Evolutionary conservation across 257 asterid genomes (phyloP).

Genomic region (Capsicum pubescens): DNA sequence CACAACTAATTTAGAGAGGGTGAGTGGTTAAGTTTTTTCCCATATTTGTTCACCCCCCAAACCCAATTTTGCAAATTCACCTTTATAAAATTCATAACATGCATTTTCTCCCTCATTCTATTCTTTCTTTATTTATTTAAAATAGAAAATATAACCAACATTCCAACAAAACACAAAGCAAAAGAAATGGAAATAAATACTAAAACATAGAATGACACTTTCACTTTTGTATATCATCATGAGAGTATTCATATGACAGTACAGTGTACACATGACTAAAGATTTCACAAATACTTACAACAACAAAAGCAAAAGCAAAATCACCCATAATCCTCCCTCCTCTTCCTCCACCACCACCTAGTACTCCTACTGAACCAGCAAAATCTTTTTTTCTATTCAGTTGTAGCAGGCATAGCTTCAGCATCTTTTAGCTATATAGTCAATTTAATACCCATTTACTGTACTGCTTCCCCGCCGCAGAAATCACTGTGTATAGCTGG

Average conservation of each 20-base stretch:
- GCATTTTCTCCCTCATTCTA: background rate
- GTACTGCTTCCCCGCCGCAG: background rate
- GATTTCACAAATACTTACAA: constrained; percentile 44
- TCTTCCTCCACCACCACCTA: background rate
- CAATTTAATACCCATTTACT: background rate
- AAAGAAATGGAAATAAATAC: background rate
- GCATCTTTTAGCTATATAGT: background rate
- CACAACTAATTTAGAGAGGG: too few species aligned
- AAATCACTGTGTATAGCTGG: background rate
- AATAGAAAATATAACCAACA: background rate
- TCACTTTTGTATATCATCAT: constrained; percentile 5
- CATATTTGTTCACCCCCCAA: too few species aligned
- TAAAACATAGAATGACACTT: background rate
- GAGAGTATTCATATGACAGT: constrained; percentile 22
- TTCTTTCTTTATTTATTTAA: background rate
- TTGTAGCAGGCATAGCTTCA: background rate
- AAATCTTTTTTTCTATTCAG: background rate
- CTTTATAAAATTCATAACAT: background rate
- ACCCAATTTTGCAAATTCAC: too few species aligned
- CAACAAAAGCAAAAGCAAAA: constrained; percentile 38
- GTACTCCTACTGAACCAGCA: background rate
- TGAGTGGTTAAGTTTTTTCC: too few species aligned
- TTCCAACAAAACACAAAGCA: background rate
- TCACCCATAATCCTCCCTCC: background rate
- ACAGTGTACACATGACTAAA: constrained; percentile 59